Base-by-base conservation (phyloP, 768 basidiomycete genomes). In the Kondoa malvinella region DNA sequence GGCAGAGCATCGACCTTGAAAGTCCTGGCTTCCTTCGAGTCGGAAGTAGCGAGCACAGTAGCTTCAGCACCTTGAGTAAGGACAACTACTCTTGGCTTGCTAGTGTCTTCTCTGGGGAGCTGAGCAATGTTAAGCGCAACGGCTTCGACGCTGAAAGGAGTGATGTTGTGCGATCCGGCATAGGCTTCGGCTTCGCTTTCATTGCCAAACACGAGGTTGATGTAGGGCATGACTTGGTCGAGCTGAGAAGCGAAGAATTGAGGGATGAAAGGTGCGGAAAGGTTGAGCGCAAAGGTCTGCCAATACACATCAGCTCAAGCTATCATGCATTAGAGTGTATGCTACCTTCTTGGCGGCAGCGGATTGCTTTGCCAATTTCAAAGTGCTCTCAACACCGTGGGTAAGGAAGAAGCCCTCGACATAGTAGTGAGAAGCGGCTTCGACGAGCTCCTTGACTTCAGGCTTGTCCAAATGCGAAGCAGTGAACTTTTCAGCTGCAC, bases 341-440 rank as follows among this genome's bases (percentile, higher is more conserved):
- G 78, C 16, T 66, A 86, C 89, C 83, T 95, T 96, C 73, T 84
- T 83, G 21, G 82, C 82, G 40, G 79, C 81, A 8, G 87, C 83
- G 2, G 89, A 87, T 71, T 86, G 85, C 76, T 87, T 84, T 78
- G 86, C 84, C 69, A 97, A 79, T 73, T 86, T 81, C 50, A 89
- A 78, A 62, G 84, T 84, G 67, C 83, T 81, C 66, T 85, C 83
- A 67, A 82, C 76, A 58, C 95, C 94, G 76, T 99, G 94, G 21
- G 94, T 94, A 68, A 97, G 82, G 85, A 99, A 96, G 81, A 87
- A 99, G 4, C 94, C 94, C 75, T 91, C 94, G 69, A 96, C 84
- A 80, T 99, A 99, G 81, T 83, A 95, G 76, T 83, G 83, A 75
- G 87, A 86, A 68, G 92, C 94, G 59, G 80, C 82, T 3, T 88